Conservation (phyloP, 2,329 filamentous ascomycete species). For the Diplodia corticola region DNA sequence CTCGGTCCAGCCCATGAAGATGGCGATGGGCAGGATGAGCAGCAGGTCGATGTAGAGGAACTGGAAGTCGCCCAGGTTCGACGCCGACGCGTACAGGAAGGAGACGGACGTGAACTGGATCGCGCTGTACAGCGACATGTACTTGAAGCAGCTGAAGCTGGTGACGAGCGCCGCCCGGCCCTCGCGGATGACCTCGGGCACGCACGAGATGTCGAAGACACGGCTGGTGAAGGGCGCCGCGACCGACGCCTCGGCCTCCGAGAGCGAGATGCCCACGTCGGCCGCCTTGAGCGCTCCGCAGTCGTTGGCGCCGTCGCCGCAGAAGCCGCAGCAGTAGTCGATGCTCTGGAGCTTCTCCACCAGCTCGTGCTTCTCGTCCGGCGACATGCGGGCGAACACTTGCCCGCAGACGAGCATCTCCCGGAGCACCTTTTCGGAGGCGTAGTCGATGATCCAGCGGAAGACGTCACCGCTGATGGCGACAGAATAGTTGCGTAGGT, state of each 20-base stretch:
- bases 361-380: conserved; percentile 96
- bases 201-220: conserved; percentile 94
- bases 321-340: conserved; percentile 94
- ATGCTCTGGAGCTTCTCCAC: conserved; percentile 97
- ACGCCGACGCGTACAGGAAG: conserved; percentile 91
- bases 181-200: conserved; percentile 89
- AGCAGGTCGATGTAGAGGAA: conserved; percentile 94
- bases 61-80: conserved; percentile 96
- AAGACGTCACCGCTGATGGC: conserved; percentile 94
- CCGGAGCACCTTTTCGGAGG: conserved; percentile 73
- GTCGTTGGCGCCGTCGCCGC: conserved; percentile 95
- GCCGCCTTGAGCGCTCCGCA: conserved; percentile 96
- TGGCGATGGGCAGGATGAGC: conserved; percentile 91
- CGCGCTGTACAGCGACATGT: conserved; percentile 98
- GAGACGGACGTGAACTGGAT: conserved; percentile 98
- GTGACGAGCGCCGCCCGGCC: conserved; percentile 94
- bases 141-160: conserved; percentile 99
- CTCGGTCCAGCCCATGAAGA: conserved; percentile 98
- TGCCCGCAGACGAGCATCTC: conserved; percentile 89
- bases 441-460: conserved; percentile 93
- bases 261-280: conserved; percentile 94
- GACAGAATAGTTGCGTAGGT: conserved; percentile 80
- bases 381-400: conserved; percentile 97
- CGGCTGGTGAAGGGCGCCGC: conserved; percentile 97
- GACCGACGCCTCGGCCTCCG: conserved; percentile 95